Evolutionary conservation across 2,329 filamentous ascomycete genomes (phyloP).

Genomic region (Venturia pyrina): DNA sequence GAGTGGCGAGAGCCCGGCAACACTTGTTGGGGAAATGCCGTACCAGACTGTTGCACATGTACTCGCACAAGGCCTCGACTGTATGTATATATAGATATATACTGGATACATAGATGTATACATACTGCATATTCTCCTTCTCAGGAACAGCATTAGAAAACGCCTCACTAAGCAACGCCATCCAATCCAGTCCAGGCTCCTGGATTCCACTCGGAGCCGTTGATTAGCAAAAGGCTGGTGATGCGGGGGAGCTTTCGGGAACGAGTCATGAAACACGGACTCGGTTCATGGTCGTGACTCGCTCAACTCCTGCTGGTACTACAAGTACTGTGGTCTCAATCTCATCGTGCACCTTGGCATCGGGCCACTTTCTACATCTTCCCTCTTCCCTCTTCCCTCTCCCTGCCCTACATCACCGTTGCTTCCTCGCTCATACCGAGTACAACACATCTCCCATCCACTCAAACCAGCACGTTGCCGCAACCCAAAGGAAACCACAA

Average conservation of each 20-base stretch:
- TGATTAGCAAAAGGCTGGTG: background rate
- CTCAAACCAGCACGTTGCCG: no score
- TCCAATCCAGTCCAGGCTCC: background rate
- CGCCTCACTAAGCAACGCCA: background rate
- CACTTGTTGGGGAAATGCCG: background rate
- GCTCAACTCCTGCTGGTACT: background rate
- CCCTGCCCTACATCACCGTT: no score
- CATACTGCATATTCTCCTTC: no score
- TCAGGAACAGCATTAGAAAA: background rate
- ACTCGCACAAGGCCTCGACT: no score
- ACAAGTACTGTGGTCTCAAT: no score
- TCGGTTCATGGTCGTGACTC: background rate
- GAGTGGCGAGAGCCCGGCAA: background rate
- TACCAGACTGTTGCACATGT: background rate
- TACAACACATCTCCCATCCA: no score
- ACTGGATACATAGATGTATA: no score
- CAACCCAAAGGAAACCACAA: no score
- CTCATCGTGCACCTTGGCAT: slow-evolving; percentile 1
- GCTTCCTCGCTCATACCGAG: no score
- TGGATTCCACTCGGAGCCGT: background rate
- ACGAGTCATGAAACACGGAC: background rate
- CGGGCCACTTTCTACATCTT: no score
- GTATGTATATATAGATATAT: no score
- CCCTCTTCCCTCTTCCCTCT: no score
- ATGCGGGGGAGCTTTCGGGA: background rate